phyloP scores from a whole-genome alignment of 2,329 filamentous ascomycete genomes.

The Exophiala dermatitidis region DNA sequence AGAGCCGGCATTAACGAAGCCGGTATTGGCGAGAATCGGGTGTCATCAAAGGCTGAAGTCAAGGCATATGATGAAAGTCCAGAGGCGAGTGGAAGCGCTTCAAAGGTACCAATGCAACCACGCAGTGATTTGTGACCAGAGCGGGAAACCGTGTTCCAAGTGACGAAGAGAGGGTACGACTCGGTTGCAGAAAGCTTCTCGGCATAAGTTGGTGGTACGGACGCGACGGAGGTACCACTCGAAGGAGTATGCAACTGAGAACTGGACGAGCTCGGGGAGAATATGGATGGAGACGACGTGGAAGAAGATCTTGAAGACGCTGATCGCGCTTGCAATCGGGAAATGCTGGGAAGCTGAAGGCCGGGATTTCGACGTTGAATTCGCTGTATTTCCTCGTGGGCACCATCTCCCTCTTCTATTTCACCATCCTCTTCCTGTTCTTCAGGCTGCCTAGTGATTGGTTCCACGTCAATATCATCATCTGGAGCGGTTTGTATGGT shows the following conservation, averaged over 20 bases:
- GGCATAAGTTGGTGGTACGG: conserved; percentile 38
- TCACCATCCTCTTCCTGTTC: conserved; percentile 34
- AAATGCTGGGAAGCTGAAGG: conserved; percentile 28
- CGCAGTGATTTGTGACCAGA: conserved; percentile 62
- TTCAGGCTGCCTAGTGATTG: not conserved
- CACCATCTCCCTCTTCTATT: conserved; percentile 26
- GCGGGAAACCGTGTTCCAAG: conserved; percentile 72
- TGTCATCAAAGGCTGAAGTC: conserved; percentile 65
- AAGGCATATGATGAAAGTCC: conserved; percentile 75
- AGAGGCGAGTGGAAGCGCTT: conserved; percentile 61
- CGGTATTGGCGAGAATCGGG: conserved; percentile 54
- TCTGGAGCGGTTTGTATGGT: not conserved
- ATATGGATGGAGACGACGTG: conserved; percentile 35
- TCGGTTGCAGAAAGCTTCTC: conserved; percentile 31
- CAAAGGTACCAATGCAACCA: conserved; percentile 95
- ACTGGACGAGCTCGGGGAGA: conserved; percentile 41
- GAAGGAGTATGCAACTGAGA: conserved; percentile 36
- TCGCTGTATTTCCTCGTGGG: conserved; percentile 14
- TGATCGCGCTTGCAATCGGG: conserved; percentile 25
- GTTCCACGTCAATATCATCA: conserved; percentile 24
- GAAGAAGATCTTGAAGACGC: conserved; percentile 30
- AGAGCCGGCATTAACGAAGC: conserved; percentile 41
- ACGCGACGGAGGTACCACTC: conserved; percentile 45
- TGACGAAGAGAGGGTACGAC: conserved; percentile 78
- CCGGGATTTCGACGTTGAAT: conserved; percentile 15